phyloP scores from a whole-genome alignment of 2,329 filamentous ascomycete species.

The Clarireedia monteithiana region DNA sequence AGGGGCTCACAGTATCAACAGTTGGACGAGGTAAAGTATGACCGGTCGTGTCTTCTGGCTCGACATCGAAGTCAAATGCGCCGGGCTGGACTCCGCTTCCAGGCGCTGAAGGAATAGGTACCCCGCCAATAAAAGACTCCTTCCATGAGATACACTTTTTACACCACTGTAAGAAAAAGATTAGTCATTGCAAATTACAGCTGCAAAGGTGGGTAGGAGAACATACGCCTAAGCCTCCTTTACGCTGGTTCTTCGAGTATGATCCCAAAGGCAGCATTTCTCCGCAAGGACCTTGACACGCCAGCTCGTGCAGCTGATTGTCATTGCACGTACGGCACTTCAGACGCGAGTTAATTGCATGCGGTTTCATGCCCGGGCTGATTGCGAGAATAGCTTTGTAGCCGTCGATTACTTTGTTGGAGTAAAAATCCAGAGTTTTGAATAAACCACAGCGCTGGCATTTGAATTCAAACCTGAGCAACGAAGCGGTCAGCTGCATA shows the following conservation, averaged over 20 bases:
- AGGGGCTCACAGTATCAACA: not conserved
- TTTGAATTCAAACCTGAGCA: conserved; percentile 6
- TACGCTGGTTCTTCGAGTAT: conserved; percentile 41
- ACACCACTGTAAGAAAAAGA: conserved; percentile 32
- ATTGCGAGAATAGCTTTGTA: conserved; percentile 15
- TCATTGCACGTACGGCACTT: conserved; percentile 39
- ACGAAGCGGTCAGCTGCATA: not conserved
- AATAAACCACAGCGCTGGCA: conserved; percentile 15
- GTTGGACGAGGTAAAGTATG: not conserved
- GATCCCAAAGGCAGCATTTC: conserved; percentile 37
- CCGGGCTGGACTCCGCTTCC: not conserved
- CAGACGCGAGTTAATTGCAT: conserved; percentile 15
- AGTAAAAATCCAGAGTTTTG: conserved; percentile 33
- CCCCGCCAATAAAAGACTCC: conserved; percentile 14
- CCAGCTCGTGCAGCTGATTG: conserved; percentile 36
- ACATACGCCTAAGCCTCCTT: conserved; percentile 32
- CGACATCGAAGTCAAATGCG: not conserved
- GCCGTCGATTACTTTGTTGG: conserved; percentile 39
- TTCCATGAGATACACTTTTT: conserved; percentile 25
- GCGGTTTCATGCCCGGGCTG: conserved; percentile 8
- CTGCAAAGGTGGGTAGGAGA: not conserved
- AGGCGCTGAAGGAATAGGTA: conserved; percentile 15
- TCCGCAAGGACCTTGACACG: conserved; percentile 38
- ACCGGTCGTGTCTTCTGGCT: not conserved
- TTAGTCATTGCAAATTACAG: conserved; percentile 1